Evolutionary conservation across 2,329 filamentous ascomycete species (phyloP).

Genomic region (Fusarium udum): DNA sequence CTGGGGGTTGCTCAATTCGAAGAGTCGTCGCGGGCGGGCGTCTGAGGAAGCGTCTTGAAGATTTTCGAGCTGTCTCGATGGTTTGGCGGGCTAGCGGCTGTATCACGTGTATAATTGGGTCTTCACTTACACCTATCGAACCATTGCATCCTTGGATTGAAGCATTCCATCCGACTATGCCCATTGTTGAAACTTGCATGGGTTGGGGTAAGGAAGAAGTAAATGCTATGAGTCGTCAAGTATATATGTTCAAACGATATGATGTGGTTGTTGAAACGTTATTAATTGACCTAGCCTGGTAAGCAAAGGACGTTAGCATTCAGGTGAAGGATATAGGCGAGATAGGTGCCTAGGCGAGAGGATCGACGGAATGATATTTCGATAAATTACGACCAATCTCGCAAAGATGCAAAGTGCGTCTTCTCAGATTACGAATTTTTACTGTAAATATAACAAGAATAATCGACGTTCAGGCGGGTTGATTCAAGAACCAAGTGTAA

Average conservation of each 20-base stretch:
- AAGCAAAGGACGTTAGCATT: not conserved
- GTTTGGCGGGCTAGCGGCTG: constrained; percentile 33
- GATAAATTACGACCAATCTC: not conserved
- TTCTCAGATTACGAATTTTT: not conserved
- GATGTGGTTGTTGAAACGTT: not conserved
- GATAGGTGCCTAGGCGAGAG: not conserved
- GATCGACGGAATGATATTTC: not conserved
- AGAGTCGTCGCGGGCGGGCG: constrained; percentile 44
- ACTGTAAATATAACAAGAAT: not conserved
- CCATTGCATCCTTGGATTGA: not conserved
- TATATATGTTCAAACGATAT: not conserved
- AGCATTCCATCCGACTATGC: not conserved
- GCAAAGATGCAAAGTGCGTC: not conserved
- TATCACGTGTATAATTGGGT: constrained; percentile 34
- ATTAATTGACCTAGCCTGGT: not conserved
- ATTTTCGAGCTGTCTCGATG: constrained; percentile 53
- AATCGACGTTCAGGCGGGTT: not conserved
- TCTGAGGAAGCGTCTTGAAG: constrained; percentile 48
- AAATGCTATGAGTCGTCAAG: not conserved
- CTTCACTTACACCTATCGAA: constrained; percentile 15
- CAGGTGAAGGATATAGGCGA: not conserved
- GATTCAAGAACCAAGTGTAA: not conserved
- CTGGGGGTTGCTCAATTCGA: constrained; percentile 41
- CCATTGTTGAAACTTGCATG: not conserved
- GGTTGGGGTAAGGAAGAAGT: not conserved